phyloP scores from a whole-genome alignment of 371 early-diverging fungal species.

The Mortierella sp. region DNA sequence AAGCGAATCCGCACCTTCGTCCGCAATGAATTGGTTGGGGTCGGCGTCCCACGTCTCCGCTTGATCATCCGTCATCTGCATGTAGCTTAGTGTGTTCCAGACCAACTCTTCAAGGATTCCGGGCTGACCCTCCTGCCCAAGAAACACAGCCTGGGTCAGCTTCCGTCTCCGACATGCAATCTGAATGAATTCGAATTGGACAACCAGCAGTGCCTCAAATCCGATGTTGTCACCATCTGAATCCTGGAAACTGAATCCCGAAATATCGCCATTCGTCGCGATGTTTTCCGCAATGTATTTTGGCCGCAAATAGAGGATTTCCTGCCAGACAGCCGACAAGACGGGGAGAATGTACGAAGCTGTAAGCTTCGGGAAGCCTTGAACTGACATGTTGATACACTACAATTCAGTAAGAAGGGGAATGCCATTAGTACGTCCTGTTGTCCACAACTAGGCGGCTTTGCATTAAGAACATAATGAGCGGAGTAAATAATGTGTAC shows the following conservation, averaged over 20 bases:
- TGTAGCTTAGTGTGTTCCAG: conserved; percentile 74
- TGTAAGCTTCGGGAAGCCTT: conserved; percentile 73
- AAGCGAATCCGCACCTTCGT: conserved; percentile 89
- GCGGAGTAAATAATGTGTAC: conserved; percentile 39
- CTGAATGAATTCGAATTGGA: conserved; percentile 78
- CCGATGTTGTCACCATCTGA: conserved; percentile 86
- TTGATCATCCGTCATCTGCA: conserved; percentile 89
- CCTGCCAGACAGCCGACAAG: conserved; percentile 77
- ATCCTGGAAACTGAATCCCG: conserved; percentile 70
- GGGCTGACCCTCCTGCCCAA: conserved; percentile 60
- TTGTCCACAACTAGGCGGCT: neutral
- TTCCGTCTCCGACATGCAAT: conserved; percentile 65
- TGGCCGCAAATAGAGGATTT: conserved; percentile 66
- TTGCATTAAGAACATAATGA: too few species aligned
- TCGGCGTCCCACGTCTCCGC: conserved; percentile 86
- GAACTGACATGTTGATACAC: conserved; percentile 74
- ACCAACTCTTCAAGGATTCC: conserved; percentile 74
- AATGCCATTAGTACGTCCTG: neutral
- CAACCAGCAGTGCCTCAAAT: conserved; percentile 77
- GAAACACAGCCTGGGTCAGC: conserved; percentile 61
- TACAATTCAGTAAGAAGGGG: conserved; percentile 11
- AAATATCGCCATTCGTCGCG: conserved; percentile 66
- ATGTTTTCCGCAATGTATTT: conserved; percentile 70
- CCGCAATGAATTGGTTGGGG: conserved; percentile 89
- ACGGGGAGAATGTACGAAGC: conserved; percentile 61